phyloP scores from a whole-genome alignment of 805 yeast species.

The Candida corydali region DNA sequence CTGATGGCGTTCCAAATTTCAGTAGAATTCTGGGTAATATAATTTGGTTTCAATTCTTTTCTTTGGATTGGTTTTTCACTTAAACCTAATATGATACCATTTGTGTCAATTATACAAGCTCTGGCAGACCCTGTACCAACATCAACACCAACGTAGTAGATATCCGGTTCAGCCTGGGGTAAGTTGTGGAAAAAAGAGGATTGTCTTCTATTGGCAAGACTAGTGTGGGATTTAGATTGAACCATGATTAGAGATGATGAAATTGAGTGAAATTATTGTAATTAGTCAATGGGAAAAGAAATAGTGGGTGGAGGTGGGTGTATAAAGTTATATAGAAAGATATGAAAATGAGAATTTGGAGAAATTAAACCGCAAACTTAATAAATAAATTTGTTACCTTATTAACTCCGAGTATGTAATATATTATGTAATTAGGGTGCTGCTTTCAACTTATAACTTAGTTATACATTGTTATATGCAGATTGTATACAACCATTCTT shows the following conservation, averaged over 20 bases:
- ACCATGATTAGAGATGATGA: constrained; percentile 5
- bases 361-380: too few relatives aligned
- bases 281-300: not conserved
- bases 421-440: too few relatives aligned
- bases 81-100: constrained; percentile 75
- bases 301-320: not conserved
- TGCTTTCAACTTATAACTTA: too few relatives aligned
- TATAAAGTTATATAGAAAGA: too few relatives aligned
- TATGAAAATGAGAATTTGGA: too few relatives aligned
- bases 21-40: constrained; percentile 80
- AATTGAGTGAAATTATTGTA: not conserved
- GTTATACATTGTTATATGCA: too few relatives aligned
- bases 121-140: constrained; percentile 98
- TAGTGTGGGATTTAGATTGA: constrained; percentile 28
- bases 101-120: constrained; percentile 83
- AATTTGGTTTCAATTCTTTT: constrained; percentile 67
- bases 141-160: constrained; percentile 75
- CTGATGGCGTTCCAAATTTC: constrained; percentile 92
- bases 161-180: constrained; percentile 42
- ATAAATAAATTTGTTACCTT: too few relatives aligned
- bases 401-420: too few relatives aligned
- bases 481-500: too few relatives aligned
- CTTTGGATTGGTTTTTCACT: constrained; percentile 77
- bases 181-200: constrained; percentile 38
- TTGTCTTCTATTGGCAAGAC: constrained; percentile 34